A percentile compares a stretch with the other conserved stretches of the same genome.
phyloP scores from a whole-genome alignment of 164 flowering plant species.

The Stephania yunnanensis region DNA sequence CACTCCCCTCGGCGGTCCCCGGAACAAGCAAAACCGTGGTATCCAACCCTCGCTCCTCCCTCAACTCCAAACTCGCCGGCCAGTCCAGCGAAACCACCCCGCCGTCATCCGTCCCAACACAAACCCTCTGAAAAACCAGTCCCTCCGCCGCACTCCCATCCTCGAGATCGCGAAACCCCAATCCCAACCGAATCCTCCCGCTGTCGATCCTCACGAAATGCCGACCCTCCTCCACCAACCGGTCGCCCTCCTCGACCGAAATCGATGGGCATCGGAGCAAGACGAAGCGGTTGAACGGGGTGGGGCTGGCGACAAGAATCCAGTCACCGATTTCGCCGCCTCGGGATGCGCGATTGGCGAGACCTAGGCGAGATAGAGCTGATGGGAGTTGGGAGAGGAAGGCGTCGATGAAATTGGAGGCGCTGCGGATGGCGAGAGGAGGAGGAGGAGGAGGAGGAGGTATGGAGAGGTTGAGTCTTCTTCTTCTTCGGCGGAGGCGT shows the following conservation, averaged over 20 bases:
- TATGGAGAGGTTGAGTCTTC: constrained; percentile 10
- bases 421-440: constrained; percentile 8
- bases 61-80: constrained; percentile 78
- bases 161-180: neutral
- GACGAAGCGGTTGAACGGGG: constrained; percentile 89
- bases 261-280: constrained; percentile 79
- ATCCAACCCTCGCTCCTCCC: constrained; percentile 73
- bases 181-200: constrained; percentile 38
- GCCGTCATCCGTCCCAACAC: constrained; percentile 67
- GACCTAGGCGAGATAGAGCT: constrained; percentile 11
- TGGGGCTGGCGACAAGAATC: constrained; percentile 70
- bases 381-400: constrained; percentile 36
- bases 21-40: constrained; percentile 76
- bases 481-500: constrained; percentile 6
- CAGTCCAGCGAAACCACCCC: constrained; percentile 86
- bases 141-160: constrained; percentile 1
- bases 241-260: constrained; percentile 39
- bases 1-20: constrained; percentile 74
- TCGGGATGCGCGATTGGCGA: neutral
- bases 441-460: constrained; percentile 22
- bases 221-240: constrained; percentile 53
- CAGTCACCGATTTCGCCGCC: constrained; percentile 48
- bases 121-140: constrained; percentile 62
- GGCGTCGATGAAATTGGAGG: constrained; percentile 18
- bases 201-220: constrained; percentile 56